phyloP scores from a whole-genome alignment of 805 yeast genomes.

The Brettanomyces custersianus region DNA sequence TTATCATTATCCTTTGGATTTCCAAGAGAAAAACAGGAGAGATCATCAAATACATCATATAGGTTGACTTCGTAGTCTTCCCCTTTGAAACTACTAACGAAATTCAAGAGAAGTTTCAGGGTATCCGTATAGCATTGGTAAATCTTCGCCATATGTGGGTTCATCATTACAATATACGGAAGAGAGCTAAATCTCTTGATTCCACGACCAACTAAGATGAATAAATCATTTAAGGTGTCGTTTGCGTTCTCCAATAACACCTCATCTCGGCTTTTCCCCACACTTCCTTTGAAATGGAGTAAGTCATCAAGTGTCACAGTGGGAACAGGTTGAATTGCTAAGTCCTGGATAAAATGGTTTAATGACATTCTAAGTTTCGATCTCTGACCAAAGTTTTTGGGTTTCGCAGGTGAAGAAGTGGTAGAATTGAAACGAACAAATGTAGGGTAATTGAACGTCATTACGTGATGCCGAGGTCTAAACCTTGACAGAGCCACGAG shows the following conservation, averaged over 20 bases:
- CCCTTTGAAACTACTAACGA: constrained; percentile 27
- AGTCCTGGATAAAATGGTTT: background rate
- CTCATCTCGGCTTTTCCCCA: background rate
- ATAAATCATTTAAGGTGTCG: constrained; percentile 46
- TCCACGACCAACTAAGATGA: constrained; percentile 62
- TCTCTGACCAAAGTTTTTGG: too few species aligned
- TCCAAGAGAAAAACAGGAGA: constrained; percentile 27
- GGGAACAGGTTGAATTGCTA: constrained; percentile 2
- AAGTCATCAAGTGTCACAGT: constrained; percentile 3
- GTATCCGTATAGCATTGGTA: constrained; percentile 69
- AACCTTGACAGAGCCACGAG: too few species aligned
- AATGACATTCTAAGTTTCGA: constrained; percentile 1
- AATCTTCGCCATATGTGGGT: constrained; percentile 76
- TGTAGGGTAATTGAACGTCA: too few species aligned
- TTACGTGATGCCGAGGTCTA: too few species aligned
- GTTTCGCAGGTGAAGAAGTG: too few species aligned
- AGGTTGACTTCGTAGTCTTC: constrained; percentile 8
- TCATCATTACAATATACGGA: constrained; percentile 78
- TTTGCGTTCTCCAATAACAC: constrained; percentile 29
- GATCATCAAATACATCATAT: constrained; percentile 10
- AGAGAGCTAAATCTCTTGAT: constrained; percentile 59
- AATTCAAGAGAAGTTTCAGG: constrained; percentile 39
- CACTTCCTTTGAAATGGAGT: background rate
- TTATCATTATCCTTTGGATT: constrained; percentile 44
- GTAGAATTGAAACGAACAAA: too few species aligned